Conservation (phyloP, 129 eudicot species). For the Saussurea involucrata region DNA sequence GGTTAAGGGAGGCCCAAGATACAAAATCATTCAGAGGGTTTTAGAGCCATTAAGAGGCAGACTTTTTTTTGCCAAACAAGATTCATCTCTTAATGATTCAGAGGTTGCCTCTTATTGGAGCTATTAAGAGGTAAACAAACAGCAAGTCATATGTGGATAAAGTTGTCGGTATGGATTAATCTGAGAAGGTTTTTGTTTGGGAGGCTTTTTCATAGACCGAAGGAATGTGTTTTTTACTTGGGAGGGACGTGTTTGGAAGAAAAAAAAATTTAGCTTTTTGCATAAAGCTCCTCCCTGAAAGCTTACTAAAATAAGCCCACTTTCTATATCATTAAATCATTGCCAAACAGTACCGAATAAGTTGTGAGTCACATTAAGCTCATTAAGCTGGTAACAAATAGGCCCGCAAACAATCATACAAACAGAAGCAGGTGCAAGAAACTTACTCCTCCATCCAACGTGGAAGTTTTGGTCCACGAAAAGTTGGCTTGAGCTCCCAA, state of each 20-base stretch:
- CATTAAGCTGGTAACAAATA: not conserved
- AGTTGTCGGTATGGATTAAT: not conserved
- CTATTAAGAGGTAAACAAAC: no score
- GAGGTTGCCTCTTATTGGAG: no score
- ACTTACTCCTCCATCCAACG: conserved; percentile 99
- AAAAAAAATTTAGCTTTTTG: not conserved
- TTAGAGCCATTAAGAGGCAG: no score
- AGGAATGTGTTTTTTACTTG: not conserved
- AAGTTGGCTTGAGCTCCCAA: conserved; percentile 93
- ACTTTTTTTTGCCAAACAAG: no score
- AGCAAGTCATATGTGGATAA: no score
- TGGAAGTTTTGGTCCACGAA: conserved; percentile 94
- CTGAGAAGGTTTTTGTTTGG: not conserved
- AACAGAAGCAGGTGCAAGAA: not conserved
- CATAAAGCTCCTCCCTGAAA: no score
- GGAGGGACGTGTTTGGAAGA: not conserved
- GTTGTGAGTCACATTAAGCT: not conserved
- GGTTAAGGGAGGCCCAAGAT: no score
- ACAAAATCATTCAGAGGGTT: no score
- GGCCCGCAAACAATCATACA: not conserved
- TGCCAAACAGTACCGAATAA: not conserved
- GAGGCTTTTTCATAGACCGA: not conserved
- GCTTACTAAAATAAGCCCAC: not conserved
- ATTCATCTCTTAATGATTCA: no score
- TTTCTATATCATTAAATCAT: not conserved